phyloP scores from a whole-genome alignment of 1,284 basidiomycete genomes.

The Dichomitus squalens region DNA sequence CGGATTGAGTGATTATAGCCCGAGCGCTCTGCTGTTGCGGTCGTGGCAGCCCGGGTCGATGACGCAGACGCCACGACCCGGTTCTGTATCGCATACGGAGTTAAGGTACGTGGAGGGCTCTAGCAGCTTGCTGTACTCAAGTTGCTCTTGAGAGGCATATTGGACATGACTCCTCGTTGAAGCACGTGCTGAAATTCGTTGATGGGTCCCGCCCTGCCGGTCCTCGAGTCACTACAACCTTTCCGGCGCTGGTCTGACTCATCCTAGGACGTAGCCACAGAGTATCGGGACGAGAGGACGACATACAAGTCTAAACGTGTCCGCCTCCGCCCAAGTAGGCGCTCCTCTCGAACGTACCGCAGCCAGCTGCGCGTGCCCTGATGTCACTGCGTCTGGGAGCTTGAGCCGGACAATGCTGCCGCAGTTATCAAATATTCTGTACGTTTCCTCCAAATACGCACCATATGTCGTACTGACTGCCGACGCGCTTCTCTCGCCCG shows the following conservation, averaged over 20 bases:
- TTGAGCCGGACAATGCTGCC: conserved; percentile 11
- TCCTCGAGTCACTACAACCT: conserved; percentile 21
- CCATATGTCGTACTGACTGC: conserved; percentile 9
- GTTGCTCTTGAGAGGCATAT: conserved; percentile 7
- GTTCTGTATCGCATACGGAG: conserved; percentile 3
- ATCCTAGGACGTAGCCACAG: conserved; percentile 11
- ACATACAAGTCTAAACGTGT: conserved; percentile 22
- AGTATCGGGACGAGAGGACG: conserved; percentile 14
- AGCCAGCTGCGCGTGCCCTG: conserved; percentile 20
- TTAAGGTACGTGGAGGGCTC: conserved; percentile 15
- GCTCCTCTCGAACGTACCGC: conserved; percentile 4
- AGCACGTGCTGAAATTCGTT: conserved; percentile 19
- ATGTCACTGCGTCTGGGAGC: conserved; percentile 17
- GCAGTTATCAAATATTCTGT: conserved; percentile 14
- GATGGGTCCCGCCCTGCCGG: conserved; percentile 17
- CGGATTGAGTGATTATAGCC: background rate
- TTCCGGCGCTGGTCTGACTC: conserved; percentile 19
- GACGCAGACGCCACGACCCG: conserved; percentile 3
- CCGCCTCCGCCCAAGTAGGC: conserved; percentile 8
- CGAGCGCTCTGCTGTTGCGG: background rate
- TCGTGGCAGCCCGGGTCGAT: conserved; percentile 1
- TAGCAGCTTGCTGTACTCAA: conserved; percentile 9
- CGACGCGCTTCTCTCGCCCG: conserved; percentile 14
- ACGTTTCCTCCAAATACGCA: conserved; percentile 13
- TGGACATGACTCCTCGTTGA: conserved; percentile 21